These are phyloP conservation scores for Arctostaphylos glauca DNA, from an alignment of 148 eudicot genomes.

Conservation along the genomic window DNA sequence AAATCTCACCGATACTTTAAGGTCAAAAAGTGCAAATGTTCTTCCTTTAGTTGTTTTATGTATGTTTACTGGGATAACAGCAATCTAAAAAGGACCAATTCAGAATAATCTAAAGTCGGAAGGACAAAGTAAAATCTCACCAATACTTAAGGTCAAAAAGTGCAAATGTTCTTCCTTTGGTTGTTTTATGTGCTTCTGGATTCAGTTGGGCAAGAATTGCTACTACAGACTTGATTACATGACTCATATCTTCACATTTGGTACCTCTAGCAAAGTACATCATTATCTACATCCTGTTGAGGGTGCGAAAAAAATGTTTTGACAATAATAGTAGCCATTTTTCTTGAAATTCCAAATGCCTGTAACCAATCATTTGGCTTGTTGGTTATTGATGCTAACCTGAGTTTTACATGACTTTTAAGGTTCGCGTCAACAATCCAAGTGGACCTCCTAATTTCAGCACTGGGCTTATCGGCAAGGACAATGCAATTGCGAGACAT, in stretches of 20 bases:
- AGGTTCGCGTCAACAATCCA: slow-evolving; percentile 6
- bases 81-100: background rate
- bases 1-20: background rate
- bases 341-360: background rate
- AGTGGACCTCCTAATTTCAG: slow-evolving; percentile 8
- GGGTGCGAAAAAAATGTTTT: background rate
- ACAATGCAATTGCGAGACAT: slow-evolving; percentile 33
- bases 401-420: background rate
- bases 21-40: too few relatives aligned
- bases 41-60: too few relatives aligned
- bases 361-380: background rate
- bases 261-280: background rate
- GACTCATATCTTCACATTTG: background rate
- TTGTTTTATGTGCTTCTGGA: slow-evolving; percentile 1
- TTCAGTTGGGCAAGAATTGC: background rate
- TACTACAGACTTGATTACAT: background rate
- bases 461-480: slow-evolving; percentile 20
- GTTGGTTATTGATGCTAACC: background rate
- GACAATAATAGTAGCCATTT: background rate
- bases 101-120: background rate
- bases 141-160: background rate
- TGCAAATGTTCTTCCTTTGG: background rate
- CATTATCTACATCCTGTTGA: too few relatives aligned
- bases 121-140: background rate
- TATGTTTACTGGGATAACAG: background rate